Base-by-base conservation (phyloP, 345 rosid genomes). In the Euphorbia pulcherrima region DNA sequence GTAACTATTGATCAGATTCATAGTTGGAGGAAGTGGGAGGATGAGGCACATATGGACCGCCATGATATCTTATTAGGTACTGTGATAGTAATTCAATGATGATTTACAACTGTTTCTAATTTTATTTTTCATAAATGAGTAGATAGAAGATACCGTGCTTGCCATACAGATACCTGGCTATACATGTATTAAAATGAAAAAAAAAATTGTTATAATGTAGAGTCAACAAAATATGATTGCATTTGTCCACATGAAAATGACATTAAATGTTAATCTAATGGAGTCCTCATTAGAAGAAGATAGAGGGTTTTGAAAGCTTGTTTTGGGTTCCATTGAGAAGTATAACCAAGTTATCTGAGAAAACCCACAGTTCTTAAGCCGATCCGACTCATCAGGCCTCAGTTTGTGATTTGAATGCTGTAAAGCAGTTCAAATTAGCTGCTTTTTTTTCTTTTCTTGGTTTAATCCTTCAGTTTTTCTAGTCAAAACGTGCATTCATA, bases 21-120 rank as follows among this genome's bases (percentile, higher is more conserved):
- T 76, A 82, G 96, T 73, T 91, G 99, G 99, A 89, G 92, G 75
- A 76, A 54, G 5, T 94, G 99, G 97, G 99, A 94, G 78, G 95
- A 86, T 28, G 87, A 78, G 74, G 96, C 96, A 82, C 92, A 56
- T 65, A 72, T 61, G 83, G 95, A 91, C 70, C 79, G 72, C 37
- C 83, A 82, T 39, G 85, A 83, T 75, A 74, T 68, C 60, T 77
- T 85, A 77, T 75, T 83, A 73, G 95, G 99, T 94, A 79, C 78
- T 33, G 37, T 33, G 7, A 33, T 33, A 33, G 7, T 33, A 7
- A 3, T 7, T 33, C 7, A 33, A 33, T 33, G 37, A 33, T 33
- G 37, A 7, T 33, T 33, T 33, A 7, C 37, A 33, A 33, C 7
- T 33, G 37, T 33, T 33, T 33, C n/a, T 33, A 33, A 33, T 2